A percentile compares a stretch with the other conserved stretches of the same genome.
Evolutionary conservation across 768 basidiomycete genomes (phyloP).

Genomic region (Mycena kentingensis): DNA sequence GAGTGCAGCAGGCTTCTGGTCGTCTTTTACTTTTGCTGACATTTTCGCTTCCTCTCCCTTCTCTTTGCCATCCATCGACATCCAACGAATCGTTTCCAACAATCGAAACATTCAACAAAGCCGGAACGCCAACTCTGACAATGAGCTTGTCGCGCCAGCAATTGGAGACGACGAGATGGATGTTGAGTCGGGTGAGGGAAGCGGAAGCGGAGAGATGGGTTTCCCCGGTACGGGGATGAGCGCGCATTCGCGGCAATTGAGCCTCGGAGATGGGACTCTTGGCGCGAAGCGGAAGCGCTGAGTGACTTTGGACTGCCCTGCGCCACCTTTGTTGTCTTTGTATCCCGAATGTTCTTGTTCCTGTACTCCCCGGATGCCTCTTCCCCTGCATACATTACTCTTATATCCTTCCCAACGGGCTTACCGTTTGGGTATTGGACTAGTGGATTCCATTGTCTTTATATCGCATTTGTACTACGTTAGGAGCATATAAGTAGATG

Average conservation of each 20-base stretch:
- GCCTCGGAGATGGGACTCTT: slow-evolving; percentile 1
- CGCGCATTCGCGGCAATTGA: neutral
- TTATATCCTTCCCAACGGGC: too few species aligned
- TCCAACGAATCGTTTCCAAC: neutral
- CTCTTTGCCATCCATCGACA: neutral
- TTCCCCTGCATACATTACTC: too few species aligned
- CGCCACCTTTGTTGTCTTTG: too few species aligned
- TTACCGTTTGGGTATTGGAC: too few species aligned
- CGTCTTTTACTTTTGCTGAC: neutral
- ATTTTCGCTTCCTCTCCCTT: neutral
- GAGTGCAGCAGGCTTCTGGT: neutral
- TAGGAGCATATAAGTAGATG: too few species aligned
- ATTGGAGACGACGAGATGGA: slow-evolving; percentile 2
- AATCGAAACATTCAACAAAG: neutral
- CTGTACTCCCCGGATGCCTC: too few species aligned
- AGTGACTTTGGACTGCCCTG: too few species aligned
- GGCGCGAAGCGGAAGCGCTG: slow-evolving; percentile 1
- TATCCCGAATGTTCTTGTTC: too few species aligned
- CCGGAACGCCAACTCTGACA: too few species aligned
- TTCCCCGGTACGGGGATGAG: neutral
- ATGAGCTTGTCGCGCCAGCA: too few species aligned
- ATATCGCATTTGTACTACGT: too few species aligned
- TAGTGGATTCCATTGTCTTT: too few species aligned
- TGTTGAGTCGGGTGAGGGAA: slow-evolving; percentile 1
- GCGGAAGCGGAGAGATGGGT: neutral